phyloP scores from a whole-genome alignment of 208 protist genomes.

The Phytomonas francai region DNA sequence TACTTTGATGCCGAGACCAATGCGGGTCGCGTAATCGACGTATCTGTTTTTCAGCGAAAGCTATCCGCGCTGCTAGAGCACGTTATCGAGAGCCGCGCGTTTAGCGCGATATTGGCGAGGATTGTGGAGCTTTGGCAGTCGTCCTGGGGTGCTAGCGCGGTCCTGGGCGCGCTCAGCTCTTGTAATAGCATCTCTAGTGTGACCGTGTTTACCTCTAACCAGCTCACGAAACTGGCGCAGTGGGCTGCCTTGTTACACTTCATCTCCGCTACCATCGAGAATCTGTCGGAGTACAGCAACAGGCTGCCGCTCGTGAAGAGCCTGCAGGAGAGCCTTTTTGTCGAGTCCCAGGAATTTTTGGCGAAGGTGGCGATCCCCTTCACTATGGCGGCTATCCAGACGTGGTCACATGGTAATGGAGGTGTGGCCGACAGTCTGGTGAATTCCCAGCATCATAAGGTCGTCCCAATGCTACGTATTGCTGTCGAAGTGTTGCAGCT shows the following conservation, averaged over 20 bases:
- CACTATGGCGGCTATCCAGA: slow-evolving; percentile 41
- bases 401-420: slow-evolving; percentile 18
- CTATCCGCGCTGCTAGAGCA: slow-evolving; percentile 36
- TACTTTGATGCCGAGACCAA: slow-evolving; percentile 55
- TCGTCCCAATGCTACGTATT: neutral
- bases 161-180: slow-evolving; percentile 24
- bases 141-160: slow-evolving; percentile 18
- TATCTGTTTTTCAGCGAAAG: slow-evolving; percentile 60
- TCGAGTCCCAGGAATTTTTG: slow-evolving; percentile 40
- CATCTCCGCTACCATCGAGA: slow-evolving; percentile 49
- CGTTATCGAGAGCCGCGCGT: slow-evolving; percentile 22
- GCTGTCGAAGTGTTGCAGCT: slow-evolving; percentile 42
- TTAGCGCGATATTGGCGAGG: slow-evolving; percentile 42
- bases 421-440: neutral
- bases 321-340: slow-evolving; percentile 19
- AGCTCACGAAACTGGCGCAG: slow-evolving; percentile 51
- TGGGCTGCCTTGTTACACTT: slow-evolving; percentile 62
- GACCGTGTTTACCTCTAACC: slow-evolving; percentile 19
- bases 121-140: slow-evolving; percentile 17
- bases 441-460: neutral
- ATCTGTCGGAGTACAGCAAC: slow-evolving; percentile 68
- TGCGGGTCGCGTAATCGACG: slow-evolving; percentile 17
- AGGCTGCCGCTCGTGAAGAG: slow-evolving; percentile 31
- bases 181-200: slow-evolving; percentile 26
- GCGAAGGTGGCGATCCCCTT: slow-evolving; percentile 49